Evolutionary conservation across 768 basidiomycete genomes (phyloP).

Genomic region (Trametes cinnabarina): DNA sequence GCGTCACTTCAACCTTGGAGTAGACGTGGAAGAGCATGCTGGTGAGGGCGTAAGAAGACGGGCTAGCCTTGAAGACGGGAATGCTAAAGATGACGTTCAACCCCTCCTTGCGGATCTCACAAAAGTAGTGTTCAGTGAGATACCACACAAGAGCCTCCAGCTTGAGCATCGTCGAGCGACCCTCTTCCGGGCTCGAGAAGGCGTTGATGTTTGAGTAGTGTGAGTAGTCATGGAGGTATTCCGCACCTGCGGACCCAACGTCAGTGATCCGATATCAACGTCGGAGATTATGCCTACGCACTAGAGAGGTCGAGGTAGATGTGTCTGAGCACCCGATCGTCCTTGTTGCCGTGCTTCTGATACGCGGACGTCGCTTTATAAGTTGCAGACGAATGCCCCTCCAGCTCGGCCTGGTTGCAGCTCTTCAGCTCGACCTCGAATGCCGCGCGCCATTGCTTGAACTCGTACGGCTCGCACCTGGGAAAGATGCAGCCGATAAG

Average conservation of each 20-base stretch:
- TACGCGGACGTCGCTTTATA: conserved; percentile 17
- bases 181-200: conserved; percentile 11
- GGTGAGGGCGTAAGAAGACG: conserved; percentile 22
- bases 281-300: conserved; percentile 11
- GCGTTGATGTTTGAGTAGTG: conserved; percentile 23
- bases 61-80: conserved; percentile 20
- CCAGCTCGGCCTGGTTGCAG: conserved; percentile 18
- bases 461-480: conserved; percentile 20
- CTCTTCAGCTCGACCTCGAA: conserved; percentile 31
- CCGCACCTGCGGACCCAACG: too few species aligned
- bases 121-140: conserved; percentile 27
- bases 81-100: conserved; percentile 28
- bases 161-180: conserved; percentile 18
- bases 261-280: too few species aligned
- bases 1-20: conserved; percentile 21
- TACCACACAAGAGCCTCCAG: conserved; percentile 26
- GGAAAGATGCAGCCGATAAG: too few species aligned
- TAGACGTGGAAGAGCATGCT: conserved; percentile 25
- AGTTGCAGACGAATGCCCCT: conserved; percentile 6
- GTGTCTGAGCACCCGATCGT: conserved; percentile 21
- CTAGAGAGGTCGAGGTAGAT: conserved; percentile 26
- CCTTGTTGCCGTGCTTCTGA: conserved; percentile 12
- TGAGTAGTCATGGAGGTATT: conserved; percentile 28
- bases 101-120: conserved; percentile 19
- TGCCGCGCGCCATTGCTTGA: conserved; percentile 28